Evolutionary conservation across 2,329 filamentous ascomycete species (phyloP), one percentile per base, ranked within the genome.

Genomic region (Cercospora citrullina): DNA sequence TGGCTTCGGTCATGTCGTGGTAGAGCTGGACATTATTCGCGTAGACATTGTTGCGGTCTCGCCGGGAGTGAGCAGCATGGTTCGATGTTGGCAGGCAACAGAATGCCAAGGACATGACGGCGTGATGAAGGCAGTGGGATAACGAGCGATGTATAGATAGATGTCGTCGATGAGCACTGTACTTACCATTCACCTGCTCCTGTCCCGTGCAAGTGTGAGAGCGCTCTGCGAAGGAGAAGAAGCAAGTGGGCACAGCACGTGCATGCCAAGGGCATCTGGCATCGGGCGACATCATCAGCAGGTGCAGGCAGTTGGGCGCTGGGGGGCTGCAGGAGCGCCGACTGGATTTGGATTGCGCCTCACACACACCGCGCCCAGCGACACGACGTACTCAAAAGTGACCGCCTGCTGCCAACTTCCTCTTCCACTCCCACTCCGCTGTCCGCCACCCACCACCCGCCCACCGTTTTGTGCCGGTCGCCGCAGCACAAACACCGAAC

Each of bases 21-120:
- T 6, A n/a, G 28, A 58, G 26, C 9, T 16, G 53, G 53, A 26
- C 26, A 58, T 58, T 26, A 23, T 51, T 51, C 18, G 42, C 18
- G 45, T 51, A 2, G 26, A 26, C 53, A 58, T 31, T 58, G 53
- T 31, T 58, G 53, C 53, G 26, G 53, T 31, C 26, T 58, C 26
- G 28, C 53, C 53, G 53, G 53, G 26, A 33, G 53, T 58, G 53
- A 58, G 53, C 53, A 58, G 28, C 53, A 58, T 58, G 53, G 53
- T 58, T n/a, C 53, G 53, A 58, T 58, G 53, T 14, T 14, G 45
- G 53, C 53, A 33, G 53, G 23, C 26, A 26, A 58, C 53, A 58
- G 53, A 16, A 58, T 58, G 53, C 53, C 53, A 30, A 58, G 26
- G 16, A 26, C 53, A 58, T 58, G 53, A 33, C 53, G 53, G 53